Base-by-base conservation (phyloP, 2,329 filamentous ascomycete genomes). In the Dothideomycetes sp. region DNA sequence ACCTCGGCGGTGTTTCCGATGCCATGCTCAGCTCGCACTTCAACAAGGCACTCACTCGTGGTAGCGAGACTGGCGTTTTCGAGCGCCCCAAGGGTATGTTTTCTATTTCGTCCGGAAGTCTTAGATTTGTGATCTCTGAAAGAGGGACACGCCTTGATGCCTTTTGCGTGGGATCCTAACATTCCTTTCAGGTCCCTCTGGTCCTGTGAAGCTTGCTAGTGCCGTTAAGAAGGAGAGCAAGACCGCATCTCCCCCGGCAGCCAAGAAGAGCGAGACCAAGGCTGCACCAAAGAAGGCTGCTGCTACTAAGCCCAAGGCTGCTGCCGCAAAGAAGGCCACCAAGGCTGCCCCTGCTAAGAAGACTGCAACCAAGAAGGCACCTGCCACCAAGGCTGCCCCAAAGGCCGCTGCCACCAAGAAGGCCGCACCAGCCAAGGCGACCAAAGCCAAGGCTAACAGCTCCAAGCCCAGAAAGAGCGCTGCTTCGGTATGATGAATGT, bases 11-110 rank as follows among this genome's bases (percentile, higher is more conserved):
- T 47, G 65, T 72, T 40, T 69, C 64, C 49, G 70, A 73, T 46
- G 61, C 64, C 40, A 67, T 69, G 42, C 83, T 84, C 60, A 79
- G 78, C 59, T 73, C 73, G 46, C 80, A 87, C 55, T 86, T 93
- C 77, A 91, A 91, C 78, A 82, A 81, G 64, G 84, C 85, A 39
- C 72, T 93, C 59, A 77, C 81, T 66, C 67, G 70, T 44, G 87
- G 87, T 62, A 86, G 88, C 53, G 84, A 93, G 56, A 87, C 82
- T 72, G 84, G 84, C 47, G 73, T 84, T 54, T 94, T 94, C 60
- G 74, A 79, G 57, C 86, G 89, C 62, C 88, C 87, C 57, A 94
- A 94, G 78, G 87, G 86, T 86, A 73, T 51, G 76, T 70, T 35
- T 44, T 45, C 19, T 29, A 16, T 2, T 14, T 19, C 10, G 8